phyloP scores from a whole-genome alignment of 148 eudicot genomes.

The Amaranthus cruentus region DNA sequence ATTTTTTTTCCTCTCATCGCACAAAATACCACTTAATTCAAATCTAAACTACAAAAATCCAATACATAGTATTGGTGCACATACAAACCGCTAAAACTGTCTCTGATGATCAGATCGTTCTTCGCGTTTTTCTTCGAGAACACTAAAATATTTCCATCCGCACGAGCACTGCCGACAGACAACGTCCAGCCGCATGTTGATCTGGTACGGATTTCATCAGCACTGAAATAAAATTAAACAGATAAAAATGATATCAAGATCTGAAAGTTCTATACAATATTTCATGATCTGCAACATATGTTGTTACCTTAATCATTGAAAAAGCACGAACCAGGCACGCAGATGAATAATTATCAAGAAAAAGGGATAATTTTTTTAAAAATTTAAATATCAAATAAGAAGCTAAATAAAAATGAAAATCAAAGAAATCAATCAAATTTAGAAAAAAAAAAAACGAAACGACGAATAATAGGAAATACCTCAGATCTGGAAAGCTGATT shows the following conservation, averaged over 20 bases:
- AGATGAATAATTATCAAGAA: too few species aligned
- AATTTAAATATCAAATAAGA: neutral
- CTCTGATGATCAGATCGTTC: neutral
- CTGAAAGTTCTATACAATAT: neutral
- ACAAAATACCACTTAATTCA: conserved; percentile 10
- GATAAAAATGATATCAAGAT: neutral
- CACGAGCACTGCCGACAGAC: too few species aligned
- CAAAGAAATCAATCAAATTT: neutral
- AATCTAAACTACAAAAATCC: conserved; percentile 4
- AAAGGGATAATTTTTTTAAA: neutral
- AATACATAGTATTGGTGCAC: neutral
- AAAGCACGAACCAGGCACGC: too few species aligned
- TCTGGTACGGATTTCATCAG: too few species aligned
- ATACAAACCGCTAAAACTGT: neutral
- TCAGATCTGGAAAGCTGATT: neutral
- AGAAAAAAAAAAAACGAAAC: too few species aligned
- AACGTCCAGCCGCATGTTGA: too few species aligned
- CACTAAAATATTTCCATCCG: too few species aligned
- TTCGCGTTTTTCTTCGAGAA: too few species aligned
- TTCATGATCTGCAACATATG: too few species aligned
- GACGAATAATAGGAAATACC: too few species aligned
- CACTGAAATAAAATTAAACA: too few species aligned
- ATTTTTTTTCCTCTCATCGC: neutral
- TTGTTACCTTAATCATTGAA: too few species aligned
- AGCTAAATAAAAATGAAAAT: neutral